These are phyloP conservation scores for Cladosporium halotolerans DNA, from an alignment of 2,329 filamentous ascomycete species.

Conservation along the genomic window DNA sequence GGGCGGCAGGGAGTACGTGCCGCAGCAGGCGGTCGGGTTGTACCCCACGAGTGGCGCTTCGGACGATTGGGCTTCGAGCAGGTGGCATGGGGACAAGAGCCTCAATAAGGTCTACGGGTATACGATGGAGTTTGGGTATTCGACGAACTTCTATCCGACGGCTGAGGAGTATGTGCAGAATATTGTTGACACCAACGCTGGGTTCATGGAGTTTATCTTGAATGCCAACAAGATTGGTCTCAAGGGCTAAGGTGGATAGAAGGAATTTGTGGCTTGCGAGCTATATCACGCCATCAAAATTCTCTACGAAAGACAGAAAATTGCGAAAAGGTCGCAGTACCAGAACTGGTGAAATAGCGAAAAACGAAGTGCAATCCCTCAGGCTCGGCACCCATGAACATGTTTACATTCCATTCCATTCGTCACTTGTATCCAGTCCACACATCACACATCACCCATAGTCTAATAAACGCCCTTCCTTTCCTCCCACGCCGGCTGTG, in stretches of 20 bases:
- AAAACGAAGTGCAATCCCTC: no score
- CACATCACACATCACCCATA: no score
- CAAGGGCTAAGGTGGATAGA: constrained; percentile 7
- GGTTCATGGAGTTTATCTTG: constrained; percentile 38
- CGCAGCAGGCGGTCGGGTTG: constrained; percentile 31
- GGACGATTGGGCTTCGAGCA: constrained; percentile 35
- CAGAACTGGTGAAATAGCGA: no score
- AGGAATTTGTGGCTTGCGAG: no score
- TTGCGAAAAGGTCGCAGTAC: no score
- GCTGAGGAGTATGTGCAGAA: constrained; percentile 35
- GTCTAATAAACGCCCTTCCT: constrained; percentile 28
- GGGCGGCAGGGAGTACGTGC: constrained; percentile 30
- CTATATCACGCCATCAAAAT: no score
- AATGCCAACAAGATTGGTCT: constrained; percentile 30
- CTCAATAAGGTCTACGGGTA: constrained; percentile 37
- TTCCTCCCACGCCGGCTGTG: constrained; percentile 25
- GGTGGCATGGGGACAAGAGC: constrained; percentile 31
- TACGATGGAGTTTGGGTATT: constrained; percentile 36
- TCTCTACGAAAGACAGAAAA: no score
- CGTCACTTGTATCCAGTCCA: no score
- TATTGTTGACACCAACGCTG: constrained; percentile 37
- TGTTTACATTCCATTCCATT: no score
- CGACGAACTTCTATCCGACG: constrained; percentile 38
- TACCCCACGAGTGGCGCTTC: constrained; percentile 34
- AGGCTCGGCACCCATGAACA: no score